Conservation (phyloP, 495 filamentous ascomycete genomes). For the Trichoderma virens region DNA sequence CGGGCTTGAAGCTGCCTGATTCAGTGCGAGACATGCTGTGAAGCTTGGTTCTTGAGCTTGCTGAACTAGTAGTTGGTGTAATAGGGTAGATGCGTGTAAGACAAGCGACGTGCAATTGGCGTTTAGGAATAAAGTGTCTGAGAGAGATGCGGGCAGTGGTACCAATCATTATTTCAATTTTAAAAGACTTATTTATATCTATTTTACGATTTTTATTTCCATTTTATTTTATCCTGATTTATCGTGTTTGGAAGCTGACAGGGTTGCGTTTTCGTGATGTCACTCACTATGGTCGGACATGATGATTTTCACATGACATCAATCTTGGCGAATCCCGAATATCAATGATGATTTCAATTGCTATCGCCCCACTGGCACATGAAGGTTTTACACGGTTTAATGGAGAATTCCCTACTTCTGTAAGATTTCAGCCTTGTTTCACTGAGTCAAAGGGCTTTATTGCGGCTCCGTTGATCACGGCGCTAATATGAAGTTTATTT, state of each 20-base stretch:
- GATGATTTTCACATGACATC: not conserved
- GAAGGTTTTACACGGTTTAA: too few relatives aligned
- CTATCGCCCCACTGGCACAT: not conserved
- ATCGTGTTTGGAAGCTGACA: not conserved
- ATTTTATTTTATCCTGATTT: not conserved
- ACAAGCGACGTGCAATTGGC: not conserved
- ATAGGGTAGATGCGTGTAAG: not conserved
- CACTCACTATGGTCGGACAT: not conserved
- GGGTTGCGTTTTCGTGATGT: slow-evolving; percentile 3
- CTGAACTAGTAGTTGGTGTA: not conserved
- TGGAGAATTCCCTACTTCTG: too few relatives aligned
- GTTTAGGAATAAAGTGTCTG: not conserved
- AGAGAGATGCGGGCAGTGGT: not conserved
- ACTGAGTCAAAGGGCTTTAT: too few relatives aligned
- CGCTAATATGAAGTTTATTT: too few relatives aligned
- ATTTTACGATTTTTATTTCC: not conserved
- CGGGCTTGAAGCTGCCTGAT: slow-evolving; percentile 9
- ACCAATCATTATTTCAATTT: not conserved
- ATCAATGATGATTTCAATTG: not conserved
- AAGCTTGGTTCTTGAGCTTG: not conserved
- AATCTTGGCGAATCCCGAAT: not conserved
- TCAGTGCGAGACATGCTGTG: not conserved
- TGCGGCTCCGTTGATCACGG: too few relatives aligned
- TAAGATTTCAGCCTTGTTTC: too few relatives aligned
- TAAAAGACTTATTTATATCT: not conserved